Evolutionary conservation across 345 rosid genomes (phyloP).

Genomic region (Hevea brasiliensis): DNA sequence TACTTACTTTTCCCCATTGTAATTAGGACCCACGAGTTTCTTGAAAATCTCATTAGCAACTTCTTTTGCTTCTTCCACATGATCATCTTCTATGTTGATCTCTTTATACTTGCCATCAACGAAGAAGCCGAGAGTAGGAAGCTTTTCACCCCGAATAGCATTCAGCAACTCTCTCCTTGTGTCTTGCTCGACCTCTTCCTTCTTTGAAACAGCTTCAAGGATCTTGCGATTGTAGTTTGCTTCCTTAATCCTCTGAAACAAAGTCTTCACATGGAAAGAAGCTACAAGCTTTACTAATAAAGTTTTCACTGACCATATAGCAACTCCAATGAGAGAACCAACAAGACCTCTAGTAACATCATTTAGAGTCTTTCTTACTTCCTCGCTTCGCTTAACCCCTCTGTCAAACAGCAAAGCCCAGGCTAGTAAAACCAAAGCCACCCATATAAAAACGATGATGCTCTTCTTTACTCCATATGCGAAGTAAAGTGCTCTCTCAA

Average conservation of each 20-base stretch:
- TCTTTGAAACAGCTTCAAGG: constrained; percentile 40
- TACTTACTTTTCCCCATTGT: no score
- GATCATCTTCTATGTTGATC: no score
- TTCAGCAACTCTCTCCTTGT: constrained; percentile 54
- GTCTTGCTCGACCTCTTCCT: constrained; percentile 30
- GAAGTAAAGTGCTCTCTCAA: constrained; percentile 59
- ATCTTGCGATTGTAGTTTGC: constrained; percentile 49
- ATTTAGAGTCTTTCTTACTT: no score
- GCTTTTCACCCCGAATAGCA: constrained; percentile 41
- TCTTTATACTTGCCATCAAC: no score
- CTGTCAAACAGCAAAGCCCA: background rate
- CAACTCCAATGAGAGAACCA: constrained; percentile 41
- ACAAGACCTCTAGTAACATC: constrained; percentile 46
- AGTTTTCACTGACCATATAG: constrained; percentile 50
- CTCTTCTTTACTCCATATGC: constrained; percentile 50
- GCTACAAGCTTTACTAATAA: constrained; percentile 44
- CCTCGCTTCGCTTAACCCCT: constrained; percentile 30
- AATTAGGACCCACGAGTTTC: no score
- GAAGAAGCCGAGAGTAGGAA: background rate
- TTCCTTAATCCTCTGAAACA: constrained; percentile 57
- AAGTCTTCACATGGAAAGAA: constrained; percentile 44
- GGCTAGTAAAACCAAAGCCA: background rate
- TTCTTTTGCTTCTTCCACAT: constrained; percentile 55
- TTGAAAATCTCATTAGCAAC: constrained; percentile 60
- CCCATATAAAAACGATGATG: constrained; percentile 16